phyloP scores from a whole-genome alignment of 306 rosid genomes.

The Geum urbanum region DNA sequence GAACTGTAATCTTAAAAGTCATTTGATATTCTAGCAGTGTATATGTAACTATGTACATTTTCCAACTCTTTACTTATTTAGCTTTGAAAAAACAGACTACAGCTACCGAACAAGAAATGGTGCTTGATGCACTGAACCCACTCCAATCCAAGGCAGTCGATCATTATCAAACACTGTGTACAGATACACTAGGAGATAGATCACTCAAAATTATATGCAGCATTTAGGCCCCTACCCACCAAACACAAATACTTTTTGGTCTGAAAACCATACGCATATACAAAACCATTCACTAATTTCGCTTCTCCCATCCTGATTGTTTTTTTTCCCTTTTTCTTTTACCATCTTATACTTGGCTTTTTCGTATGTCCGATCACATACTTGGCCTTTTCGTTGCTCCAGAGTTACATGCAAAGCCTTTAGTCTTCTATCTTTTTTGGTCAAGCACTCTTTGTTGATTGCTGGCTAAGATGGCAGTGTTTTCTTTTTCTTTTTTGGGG shows the following conservation, averaged over 20 bases:
- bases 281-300: not conserved
- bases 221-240: slow-evolving; percentile 25
- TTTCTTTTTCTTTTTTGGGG: not conserved
- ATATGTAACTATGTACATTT: no score
- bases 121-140: slow-evolving; percentile 22
- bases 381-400: not conserved
- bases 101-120: slow-evolving; percentile 24
- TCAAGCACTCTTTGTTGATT: not conserved
- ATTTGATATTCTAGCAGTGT: no score
- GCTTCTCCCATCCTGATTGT: not conserved
- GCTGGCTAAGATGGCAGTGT: not conserved
- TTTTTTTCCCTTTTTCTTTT: not conserved
- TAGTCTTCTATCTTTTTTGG: not conserved
- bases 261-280: not conserved
- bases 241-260: not conserved
- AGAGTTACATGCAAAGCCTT: not conserved
- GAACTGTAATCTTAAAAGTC: no score
- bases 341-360: not conserved
- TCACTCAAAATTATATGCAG: slow-evolving; percentile 11
- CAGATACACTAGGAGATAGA: slow-evolving; percentile 7
- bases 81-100: not conserved
- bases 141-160: slow-evolving; percentile 4
- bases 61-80: no score
- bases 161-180: slow-evolving; percentile 19
- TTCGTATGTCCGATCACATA: no score